Conservation (phyloP, 1,284 basidiomycete species). For the Ceratobasidium sp. region DNA sequence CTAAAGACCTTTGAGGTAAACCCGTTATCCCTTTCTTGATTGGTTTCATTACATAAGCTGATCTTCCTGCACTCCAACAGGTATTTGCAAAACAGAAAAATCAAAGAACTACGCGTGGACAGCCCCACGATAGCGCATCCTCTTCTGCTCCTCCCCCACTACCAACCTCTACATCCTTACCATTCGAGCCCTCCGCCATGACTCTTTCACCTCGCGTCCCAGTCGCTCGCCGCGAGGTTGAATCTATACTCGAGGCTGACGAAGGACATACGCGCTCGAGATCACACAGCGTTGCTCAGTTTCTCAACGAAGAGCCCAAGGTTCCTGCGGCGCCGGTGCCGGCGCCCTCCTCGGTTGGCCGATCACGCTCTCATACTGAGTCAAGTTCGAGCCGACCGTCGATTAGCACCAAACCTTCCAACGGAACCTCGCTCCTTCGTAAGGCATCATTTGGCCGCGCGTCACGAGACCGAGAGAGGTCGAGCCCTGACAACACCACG, state of each 20-base stretch:
- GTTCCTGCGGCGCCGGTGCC: slow-evolving; percentile 27
- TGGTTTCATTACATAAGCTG: slow-evolving; percentile 21
- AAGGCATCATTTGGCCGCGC: slow-evolving; percentile 32
- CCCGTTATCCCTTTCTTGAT: slow-evolving; percentile 35
- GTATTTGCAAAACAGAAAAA: slow-evolving; percentile 47
- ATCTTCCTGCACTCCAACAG: slow-evolving; percentile 32
- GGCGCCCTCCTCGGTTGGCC: slow-evolving; percentile 42
- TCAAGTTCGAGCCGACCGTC: slow-evolving; percentile 42
- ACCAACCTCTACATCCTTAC: slow-evolving; percentile 26
- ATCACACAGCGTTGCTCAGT: slow-evolving; percentile 49
- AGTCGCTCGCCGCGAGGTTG: slow-evolving; percentile 62
- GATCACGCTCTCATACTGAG: slow-evolving; percentile 49
- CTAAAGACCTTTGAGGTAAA: slow-evolving; percentile 89
- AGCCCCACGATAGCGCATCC: background rate
- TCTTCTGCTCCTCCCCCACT: slow-evolving; percentile 25
- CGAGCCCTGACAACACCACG: slow-evolving; percentile 29
- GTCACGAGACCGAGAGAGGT: slow-evolving; percentile 20
- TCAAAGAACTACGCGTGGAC: slow-evolving; percentile 30
- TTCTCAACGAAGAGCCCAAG: slow-evolving; percentile 45
- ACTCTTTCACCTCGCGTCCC: slow-evolving; percentile 8
- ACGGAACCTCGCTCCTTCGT: slow-evolving; percentile 37
- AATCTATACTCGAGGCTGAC: slow-evolving; percentile 66
- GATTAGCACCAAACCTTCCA: slow-evolving; percentile 9
- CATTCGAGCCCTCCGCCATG: slow-evolving; percentile 13
- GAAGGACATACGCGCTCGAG: slow-evolving; percentile 50